phyloP scores from a whole-genome alignment of 129 eudicot genomes.

The Chrysanthemum makinoi region DNA sequence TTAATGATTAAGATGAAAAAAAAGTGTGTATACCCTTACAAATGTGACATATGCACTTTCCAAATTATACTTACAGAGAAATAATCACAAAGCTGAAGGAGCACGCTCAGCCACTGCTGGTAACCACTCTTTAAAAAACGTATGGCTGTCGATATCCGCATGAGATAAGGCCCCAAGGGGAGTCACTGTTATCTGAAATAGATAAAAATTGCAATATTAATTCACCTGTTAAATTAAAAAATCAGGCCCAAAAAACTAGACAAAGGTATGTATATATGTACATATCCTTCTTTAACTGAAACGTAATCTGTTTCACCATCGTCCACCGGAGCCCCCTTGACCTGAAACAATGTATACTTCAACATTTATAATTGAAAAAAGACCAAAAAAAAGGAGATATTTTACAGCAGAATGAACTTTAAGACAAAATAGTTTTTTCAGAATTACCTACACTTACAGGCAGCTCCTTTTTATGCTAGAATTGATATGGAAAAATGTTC shows the following conservation, averaged over 20 bases:
- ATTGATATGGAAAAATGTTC: neutral
- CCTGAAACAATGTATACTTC: slow-evolving; percentile 33
- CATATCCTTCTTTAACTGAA: slow-evolving; percentile 70
- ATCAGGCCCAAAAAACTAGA: neutral
- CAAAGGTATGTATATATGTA: slow-evolving; percentile 25
- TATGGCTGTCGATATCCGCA: slow-evolving; percentile 53
- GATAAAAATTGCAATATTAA: neutral
- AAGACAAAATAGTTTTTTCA: no score
- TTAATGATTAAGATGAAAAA: no score
- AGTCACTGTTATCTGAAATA: slow-evolving; percentile 75
- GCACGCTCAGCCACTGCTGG: slow-evolving; percentile 44
- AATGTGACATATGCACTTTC: neutral
- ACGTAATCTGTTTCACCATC: slow-evolving; percentile 58
- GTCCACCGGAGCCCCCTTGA: slow-evolving; percentile 45
- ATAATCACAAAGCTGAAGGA: slow-evolving; percentile 50
- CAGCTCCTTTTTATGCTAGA: neutral
- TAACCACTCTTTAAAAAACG: slow-evolving; percentile 62
- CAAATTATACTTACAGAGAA: slow-evolving; percentile 18
- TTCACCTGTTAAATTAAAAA: no score
- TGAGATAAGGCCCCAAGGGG: slow-evolving; percentile 78
- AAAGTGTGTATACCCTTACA: no score
- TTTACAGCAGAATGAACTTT: neutral
- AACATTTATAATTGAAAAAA: neutral
- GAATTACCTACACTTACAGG: neutral
- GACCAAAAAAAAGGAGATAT: neutral